Evolutionary conservation across 768 basidiomycete genomes (phyloP).

Genomic region (Lactarius sp.): DNA sequence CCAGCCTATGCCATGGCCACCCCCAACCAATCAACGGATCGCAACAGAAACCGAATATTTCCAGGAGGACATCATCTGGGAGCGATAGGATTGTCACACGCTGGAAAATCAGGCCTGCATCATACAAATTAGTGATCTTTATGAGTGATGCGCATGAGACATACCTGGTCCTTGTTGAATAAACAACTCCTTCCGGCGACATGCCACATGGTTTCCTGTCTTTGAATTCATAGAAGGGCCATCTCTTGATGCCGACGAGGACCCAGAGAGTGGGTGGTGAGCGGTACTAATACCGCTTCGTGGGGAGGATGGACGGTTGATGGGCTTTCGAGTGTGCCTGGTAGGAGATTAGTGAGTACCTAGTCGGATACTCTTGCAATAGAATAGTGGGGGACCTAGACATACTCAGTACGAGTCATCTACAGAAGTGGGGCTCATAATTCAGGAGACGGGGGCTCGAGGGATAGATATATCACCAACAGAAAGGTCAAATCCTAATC

Average conservation of each 20-base stretch:
- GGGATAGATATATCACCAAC: too few relatives aligned
- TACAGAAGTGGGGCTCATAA: too few relatives aligned
- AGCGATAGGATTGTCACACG: neutral
- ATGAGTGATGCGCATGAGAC: neutral
- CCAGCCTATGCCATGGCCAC: too few relatives aligned
- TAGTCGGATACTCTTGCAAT: too few relatives aligned
- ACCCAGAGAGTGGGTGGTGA: neutral
- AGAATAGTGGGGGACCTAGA: too few relatives aligned
- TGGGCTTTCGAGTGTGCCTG: neutral
- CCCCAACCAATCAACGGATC: too few relatives aligned
- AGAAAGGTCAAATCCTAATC: too few relatives aligned
- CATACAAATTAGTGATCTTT: neutral
- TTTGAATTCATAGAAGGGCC: neutral
- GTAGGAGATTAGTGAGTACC: neutral
- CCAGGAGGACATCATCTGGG: neutral
- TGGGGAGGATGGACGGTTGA: neutral
- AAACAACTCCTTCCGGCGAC: neutral
- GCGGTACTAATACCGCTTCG: neutral
- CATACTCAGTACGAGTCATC: too few relatives aligned
- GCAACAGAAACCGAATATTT: neutral
- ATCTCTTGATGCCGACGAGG: neutral
- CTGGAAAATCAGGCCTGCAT: neutral
- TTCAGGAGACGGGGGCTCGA: too few relatives aligned
- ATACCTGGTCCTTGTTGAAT: neutral
- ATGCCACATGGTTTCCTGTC: neutral